Evolutionary conservation across 306 rosid species (phyloP).

Genomic region (Vigna nakashimae): DNA sequence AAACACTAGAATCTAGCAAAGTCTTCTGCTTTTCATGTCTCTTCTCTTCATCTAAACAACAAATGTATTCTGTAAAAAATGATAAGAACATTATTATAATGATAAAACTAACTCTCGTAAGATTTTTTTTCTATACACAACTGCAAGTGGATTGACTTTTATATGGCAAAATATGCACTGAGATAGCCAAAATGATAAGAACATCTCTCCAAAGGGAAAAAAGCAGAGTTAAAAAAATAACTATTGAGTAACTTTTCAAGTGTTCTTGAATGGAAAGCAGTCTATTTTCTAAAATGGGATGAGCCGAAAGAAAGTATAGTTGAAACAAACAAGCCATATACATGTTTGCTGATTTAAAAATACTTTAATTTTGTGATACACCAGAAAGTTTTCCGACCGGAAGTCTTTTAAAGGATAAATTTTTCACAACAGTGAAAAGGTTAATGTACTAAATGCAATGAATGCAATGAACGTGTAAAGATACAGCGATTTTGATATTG

Average conservation of each 20-base stretch:
- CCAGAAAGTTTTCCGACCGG: not conserved
- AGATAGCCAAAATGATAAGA: not conserved
- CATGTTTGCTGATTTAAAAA: not conserved
- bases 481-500: too few relatives aligned
- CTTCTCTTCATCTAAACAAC: not conserved
- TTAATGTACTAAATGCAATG: too few relatives aligned
- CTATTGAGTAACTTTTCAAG: not conserved
- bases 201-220: too few relatives aligned
- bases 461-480: too few relatives aligned
- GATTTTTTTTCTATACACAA: not conserved
- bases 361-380: too few relatives aligned
- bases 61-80: not conserved
- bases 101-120: not conserved
- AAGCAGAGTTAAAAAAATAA: slow-evolving; percentile 11
- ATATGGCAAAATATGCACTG: not conserved
- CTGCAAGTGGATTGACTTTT: not conserved
- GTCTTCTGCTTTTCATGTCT: not conserved
- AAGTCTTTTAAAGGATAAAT: too few relatives aligned
- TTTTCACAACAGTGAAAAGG: too few relatives aligned
- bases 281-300: not conserved
- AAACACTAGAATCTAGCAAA: slow-evolving; percentile 14
- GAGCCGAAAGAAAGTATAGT: not conserved
- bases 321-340: slow-evolving; percentile 27
- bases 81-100: not conserved
- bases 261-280: slow-evolving; percentile 36